Conservation (phyloP, 2,329 filamentous ascomycete genomes). For the Cytospora chrysosperma region DNA sequence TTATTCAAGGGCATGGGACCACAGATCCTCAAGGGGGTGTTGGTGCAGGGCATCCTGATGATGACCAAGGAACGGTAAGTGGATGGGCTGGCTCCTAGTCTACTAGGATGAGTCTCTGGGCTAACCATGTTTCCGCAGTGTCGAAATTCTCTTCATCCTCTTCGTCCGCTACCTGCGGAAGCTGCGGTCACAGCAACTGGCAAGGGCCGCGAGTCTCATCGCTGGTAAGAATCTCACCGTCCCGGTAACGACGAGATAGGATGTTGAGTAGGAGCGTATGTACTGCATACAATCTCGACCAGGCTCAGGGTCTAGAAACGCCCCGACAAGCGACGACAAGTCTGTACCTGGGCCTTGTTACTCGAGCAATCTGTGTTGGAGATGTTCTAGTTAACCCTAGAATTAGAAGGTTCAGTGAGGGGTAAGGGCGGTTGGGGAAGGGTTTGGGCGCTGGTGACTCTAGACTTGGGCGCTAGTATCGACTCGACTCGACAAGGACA, state of each 20-base stretch:
- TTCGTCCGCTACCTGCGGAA: conserved; percentile 79
- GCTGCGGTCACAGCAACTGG: conserved; percentile 67
- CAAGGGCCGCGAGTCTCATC: conserved; percentile 63
- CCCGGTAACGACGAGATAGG: conserved; percentile 34
- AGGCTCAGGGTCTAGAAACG: background rate
- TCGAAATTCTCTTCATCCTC: conserved; percentile 84
- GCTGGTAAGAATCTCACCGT: conserved; percentile 52
- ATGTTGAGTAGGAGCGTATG: conserved; percentile 1
- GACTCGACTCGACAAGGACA: background rate
- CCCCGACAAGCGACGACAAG: background rate
- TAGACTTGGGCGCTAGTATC: background rate
- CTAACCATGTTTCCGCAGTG: conserved; percentile 46
- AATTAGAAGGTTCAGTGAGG: background rate
- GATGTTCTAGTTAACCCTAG: background rate
- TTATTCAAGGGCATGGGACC: conserved; percentile 97
- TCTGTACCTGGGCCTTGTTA: background rate
- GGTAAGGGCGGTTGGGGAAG: background rate
- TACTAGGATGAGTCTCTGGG: background rate
- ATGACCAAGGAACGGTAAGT: conserved; percentile 94
- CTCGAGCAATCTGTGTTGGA: background rate
- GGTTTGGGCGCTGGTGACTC: background rate
- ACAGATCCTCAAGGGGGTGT: conserved; percentile 85
- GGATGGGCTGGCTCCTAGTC: background rate
- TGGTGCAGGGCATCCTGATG: conserved; percentile 96
- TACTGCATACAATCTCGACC: background rate